A percentile compares a stretch with the other conserved stretches of the same genome.
These are phyloP conservation scores for Nemania bipapillata DNA, from an alignment of 2,329 filamentous ascomycete genomes.

Conservation along the genomic window DNA sequence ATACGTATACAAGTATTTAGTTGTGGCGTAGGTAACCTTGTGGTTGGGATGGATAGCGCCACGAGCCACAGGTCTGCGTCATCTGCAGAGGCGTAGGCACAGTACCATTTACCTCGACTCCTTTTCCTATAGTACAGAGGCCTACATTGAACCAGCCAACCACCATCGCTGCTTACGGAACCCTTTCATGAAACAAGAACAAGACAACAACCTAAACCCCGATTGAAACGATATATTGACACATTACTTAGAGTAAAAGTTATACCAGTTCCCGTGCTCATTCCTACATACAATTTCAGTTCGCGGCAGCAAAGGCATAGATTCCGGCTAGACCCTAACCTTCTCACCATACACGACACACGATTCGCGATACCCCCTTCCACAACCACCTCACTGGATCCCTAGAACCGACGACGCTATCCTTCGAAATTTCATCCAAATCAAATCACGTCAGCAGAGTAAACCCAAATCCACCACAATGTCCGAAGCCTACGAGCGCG, in stretches of 20 bases:
- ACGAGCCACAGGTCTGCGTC: conserved; percentile 48
- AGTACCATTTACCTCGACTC: conserved; percentile 17
- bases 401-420: neutral
- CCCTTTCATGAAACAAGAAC: conserved; percentile 9
- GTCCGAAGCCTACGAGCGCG: conserved; percentile 82
- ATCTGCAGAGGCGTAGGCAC: conserved; percentile 25
- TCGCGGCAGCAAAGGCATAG: conserved; percentile 3
- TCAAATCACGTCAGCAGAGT: neutral
- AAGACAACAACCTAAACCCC: conserved; percentile 2
- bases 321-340: neutral
- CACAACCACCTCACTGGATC: neutral
- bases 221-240: neutral
- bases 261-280: neutral
- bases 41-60: neutral
- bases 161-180: conserved; percentile 5
- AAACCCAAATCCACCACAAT: conserved; percentile 55
- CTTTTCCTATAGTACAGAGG: conserved; percentile 29
- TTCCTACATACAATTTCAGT: neutral
- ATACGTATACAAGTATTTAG: too few species aligned
- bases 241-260: neutral
- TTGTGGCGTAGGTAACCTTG: conserved; percentile 34
- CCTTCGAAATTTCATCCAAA: neutral
- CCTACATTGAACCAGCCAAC: conserved; percentile 18
- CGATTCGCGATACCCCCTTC: conserved; percentile 3
- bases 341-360: too few species aligned